Evolutionary conservation across 768 basidiomycete species (phyloP).

Genomic region (Tephrocybe sp.): DNA sequence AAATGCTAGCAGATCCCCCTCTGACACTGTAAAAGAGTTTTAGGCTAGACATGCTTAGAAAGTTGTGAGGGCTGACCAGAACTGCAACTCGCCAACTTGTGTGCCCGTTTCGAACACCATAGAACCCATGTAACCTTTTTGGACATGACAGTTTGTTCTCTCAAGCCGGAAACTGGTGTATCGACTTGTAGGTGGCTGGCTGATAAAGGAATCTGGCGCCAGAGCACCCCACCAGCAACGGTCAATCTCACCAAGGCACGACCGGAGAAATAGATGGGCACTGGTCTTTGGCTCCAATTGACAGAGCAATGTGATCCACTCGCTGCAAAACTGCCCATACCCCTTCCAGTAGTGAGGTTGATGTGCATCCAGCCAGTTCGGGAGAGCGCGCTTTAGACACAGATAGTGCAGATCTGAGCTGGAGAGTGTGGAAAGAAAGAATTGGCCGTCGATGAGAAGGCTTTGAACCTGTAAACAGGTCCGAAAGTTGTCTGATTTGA

Average conservation of each 20-base stretch:
- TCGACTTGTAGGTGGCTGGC: not conserved
- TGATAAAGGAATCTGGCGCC: not conserved
- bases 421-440: not conserved
- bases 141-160: not conserved
- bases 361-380: not conserved
- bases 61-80: not conserved
- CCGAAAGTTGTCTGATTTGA: not conserved
- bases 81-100: not conserved
- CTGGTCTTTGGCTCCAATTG: not conserved
- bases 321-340: not conserved
- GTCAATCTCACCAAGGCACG: not conserved
- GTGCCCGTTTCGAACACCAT: not conserved
- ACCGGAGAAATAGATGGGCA: not conserved
- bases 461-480: conserved; percentile 1
- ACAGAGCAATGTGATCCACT: not conserved
- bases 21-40: not conserved
- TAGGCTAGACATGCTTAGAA: too few species aligned
- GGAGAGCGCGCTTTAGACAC: not conserved
- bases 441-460: not conserved
- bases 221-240: conserved; percentile 4
- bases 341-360: not conserved
- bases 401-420: not conserved
- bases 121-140: not conserved
- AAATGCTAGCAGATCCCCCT: not conserved
- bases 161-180: not conserved